Conservation (phyloP, 768 basidiomycete species). For the Fistulinella prunicolor region DNA sequence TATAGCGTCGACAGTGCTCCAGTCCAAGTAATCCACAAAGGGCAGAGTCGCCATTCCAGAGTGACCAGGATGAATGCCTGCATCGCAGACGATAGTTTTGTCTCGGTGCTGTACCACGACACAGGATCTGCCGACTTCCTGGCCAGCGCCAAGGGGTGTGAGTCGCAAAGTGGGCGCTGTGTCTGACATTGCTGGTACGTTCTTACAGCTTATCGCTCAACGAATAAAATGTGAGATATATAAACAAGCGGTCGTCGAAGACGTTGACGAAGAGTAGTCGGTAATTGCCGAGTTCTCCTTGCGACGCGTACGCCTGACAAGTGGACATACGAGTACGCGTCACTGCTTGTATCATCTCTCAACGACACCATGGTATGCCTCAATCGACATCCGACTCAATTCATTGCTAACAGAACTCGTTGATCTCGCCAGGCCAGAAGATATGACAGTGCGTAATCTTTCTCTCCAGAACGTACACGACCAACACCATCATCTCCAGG, state of each 20-base stretch:
- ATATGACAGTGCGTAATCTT: conserved; percentile 80
- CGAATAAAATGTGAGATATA: too few species aligned
- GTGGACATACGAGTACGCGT: conserved; percentile 19
- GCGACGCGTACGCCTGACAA: conserved; percentile 23
- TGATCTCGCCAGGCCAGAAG: conserved; percentile 64
- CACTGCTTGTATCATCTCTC: conserved; percentile 13
- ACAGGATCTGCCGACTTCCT: conserved; percentile 95
- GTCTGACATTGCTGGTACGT: conserved; percentile 41
- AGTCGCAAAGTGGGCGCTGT: conserved; percentile 66
- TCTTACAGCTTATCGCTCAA: too few species aligned
- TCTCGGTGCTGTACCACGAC: conserved; percentile 92
- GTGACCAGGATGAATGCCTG: conserved; percentile 91
- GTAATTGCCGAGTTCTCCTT: conserved; percentile 17
- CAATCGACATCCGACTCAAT: background rate
- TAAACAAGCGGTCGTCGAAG: too few species aligned
- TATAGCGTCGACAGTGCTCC: conserved; percentile 94
- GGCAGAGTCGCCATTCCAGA: conserved; percentile 91
- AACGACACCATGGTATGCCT: conserved; percentile 47
- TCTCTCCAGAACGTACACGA: conserved; percentile 9
- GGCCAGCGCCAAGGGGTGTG: conserved; percentile 90
- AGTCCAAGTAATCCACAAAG: conserved; percentile 94
- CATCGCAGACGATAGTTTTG: conserved; percentile 90
- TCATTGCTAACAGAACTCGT: background rate
- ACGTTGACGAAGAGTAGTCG: conserved; percentile 5
- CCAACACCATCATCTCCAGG: conserved; percentile 44